Conservation (phyloP, 306 rosid genomes). For the Glycine soja region DNA sequence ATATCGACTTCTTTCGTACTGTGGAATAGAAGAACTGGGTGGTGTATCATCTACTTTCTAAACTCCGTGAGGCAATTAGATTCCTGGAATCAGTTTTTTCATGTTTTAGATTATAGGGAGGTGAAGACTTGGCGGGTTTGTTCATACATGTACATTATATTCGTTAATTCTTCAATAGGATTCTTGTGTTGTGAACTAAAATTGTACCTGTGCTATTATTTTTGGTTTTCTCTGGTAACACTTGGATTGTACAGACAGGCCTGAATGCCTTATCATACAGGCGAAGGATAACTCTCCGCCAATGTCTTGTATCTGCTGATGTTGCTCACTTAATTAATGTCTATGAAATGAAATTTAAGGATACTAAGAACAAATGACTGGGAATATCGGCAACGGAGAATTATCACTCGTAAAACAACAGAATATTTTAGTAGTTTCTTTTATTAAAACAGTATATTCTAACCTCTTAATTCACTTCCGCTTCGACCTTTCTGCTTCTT, state of each 20-base stretch:
- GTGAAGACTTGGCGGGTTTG: slow-evolving; percentile 22
- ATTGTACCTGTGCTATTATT: slow-evolving; percentile 42
- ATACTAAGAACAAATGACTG: not conserved
- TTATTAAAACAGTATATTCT: not conserved
- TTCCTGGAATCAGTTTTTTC: slow-evolving; percentile 38
- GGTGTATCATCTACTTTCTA: slow-evolving; percentile 34
- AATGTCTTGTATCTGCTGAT: slow-evolving; percentile 24
- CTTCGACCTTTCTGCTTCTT: too few relatives aligned
- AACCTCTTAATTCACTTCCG: too few relatives aligned
- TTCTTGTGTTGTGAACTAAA: slow-evolving; percentile 48
- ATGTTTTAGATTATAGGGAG: slow-evolving; percentile 26
- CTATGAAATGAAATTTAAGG: slow-evolving; percentile 17
- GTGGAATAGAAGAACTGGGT: slow-evolving; percentile 30
- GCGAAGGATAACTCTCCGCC: slow-evolving; percentile 27
- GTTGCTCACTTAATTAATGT: not conserved
- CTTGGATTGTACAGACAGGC: slow-evolving; percentile 57
- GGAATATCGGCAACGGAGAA: not conserved
- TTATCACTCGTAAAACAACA: not conserved
- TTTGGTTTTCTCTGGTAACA: slow-evolving; percentile 18
- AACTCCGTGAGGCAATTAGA: slow-evolving; percentile 30
- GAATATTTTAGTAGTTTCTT: too few relatives aligned
- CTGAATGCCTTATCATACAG: slow-evolving; percentile 45
- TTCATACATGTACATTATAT: slow-evolving; percentile 58
- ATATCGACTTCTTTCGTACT: slow-evolving; percentile 38
- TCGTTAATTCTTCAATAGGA: slow-evolving; percentile 23